A percentile compares a stretch with the other conserved stretches of the same genome.
Evolutionary conservation across 176 grass and related monocot species (phyloP).

Genomic region (Carex myosuroides): DNA sequence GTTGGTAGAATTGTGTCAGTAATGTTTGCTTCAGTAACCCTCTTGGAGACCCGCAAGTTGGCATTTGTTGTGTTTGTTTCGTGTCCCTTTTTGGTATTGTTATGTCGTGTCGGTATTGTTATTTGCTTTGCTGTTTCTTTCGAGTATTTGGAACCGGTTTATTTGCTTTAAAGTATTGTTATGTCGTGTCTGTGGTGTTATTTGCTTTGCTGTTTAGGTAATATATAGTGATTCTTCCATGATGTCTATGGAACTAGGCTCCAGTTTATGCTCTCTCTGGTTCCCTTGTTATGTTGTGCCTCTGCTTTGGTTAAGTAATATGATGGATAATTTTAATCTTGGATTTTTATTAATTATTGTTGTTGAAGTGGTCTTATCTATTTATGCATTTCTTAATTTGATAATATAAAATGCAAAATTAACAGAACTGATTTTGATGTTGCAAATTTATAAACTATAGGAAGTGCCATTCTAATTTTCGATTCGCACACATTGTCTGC

Average conservation of each 20-base stretch:
- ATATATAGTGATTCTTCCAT: neutral
- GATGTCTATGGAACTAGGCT: neutral
- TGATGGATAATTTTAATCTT: neutral
- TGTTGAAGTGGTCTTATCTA: neutral
- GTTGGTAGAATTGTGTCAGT: neutral
- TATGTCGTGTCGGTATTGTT: neutral
- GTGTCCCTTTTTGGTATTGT: neutral
- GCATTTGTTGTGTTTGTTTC: neutral
- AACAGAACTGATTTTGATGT: too few species aligned
- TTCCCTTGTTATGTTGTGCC: neutral
- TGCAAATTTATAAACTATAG: too few species aligned
- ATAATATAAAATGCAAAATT: neutral
- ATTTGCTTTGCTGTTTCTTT: neutral
- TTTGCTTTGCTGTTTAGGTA: neutral
- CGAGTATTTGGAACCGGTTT: neutral
- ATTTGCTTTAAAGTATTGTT: neutral
- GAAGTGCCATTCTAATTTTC: neutral
- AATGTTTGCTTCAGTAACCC: neutral
- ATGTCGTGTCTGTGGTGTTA: neutral
- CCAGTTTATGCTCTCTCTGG: neutral
- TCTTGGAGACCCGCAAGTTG: neutral
- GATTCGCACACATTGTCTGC: neutral
- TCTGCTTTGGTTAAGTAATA: neutral
- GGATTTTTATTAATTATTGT: neutral
- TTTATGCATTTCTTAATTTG: neutral